phyloP scores from a whole-genome alignment of 208 protist genomes.

The Leptomonas pyrrhocoris region DNA sequence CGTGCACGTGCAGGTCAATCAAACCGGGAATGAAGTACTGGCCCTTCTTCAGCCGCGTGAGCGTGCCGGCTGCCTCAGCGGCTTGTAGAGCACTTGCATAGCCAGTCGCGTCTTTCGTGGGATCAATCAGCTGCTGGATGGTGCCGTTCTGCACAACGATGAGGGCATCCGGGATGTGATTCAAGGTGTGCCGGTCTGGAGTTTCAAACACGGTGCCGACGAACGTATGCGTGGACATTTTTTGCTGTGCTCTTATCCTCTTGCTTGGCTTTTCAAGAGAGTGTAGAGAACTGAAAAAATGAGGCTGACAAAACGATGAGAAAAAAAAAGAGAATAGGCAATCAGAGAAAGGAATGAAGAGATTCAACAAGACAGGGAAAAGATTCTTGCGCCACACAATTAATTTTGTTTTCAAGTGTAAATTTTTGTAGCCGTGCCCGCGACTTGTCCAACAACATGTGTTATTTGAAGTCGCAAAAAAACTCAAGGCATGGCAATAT shows the following conservation, averaged over 20 bases:
- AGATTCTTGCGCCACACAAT: no score
- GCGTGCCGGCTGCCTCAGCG: constrained; percentile 28
- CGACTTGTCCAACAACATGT: no score
- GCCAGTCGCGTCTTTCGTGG: constrained; percentile 27
- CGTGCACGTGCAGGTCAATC: constrained; percentile 95
- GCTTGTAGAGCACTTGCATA: constrained; percentile 26
- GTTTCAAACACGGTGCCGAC: constrained; percentile 64
- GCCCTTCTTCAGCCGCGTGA: constrained; percentile 38
- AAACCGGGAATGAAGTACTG: constrained; percentile 90
- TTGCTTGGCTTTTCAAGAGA: not conserved
- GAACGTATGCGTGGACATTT: constrained; percentile 21
- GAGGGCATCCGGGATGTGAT: constrained; percentile 50
- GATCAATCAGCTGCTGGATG: constrained; percentile 54
- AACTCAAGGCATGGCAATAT: not conserved
- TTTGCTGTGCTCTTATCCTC: not conserved
- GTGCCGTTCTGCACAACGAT: constrained; percentile 49
- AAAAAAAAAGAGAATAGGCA: not conserved
- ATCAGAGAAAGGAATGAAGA: no score
- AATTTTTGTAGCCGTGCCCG: not conserved
- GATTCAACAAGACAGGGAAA: no score
- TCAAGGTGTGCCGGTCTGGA: constrained; percentile 40
- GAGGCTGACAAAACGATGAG: constrained; percentile 21
- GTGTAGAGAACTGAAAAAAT: not conserved
- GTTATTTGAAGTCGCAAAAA: no score
- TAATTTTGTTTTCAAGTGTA: no score